Base-by-base conservation (phyloP, 345 rosid species). In the Sonneratia caseolaris region DNA sequence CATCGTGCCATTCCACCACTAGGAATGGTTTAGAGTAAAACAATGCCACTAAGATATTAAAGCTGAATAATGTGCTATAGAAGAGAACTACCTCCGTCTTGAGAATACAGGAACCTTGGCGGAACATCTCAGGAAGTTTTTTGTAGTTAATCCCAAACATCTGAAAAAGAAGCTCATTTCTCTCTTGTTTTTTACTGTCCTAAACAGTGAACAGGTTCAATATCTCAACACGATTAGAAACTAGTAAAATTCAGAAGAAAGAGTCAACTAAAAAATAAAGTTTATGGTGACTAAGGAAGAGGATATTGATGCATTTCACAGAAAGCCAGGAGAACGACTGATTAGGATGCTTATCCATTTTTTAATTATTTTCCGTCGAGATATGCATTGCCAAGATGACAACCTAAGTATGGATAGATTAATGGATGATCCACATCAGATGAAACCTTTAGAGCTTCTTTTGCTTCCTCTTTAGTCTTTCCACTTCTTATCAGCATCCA, bases 51-150 rank as follows among this genome's bases (percentile, higher is more conserved):
- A n/a, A n/a, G 64, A 57, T 53, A 53, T 16, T 21, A 8, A 57
- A n/a, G 35, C 64, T 22, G 3, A 22, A 55, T 43, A 75, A 47
- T 72, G 22, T 47, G 32, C 40, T 61, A 53, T 15, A 37, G 22
- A 57, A 66, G 53, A 72, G 27, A 65, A 68, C 73, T 59, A 94
- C 98, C 98, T 94, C 77, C 10, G 69, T 83, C 87, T 77, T 90
- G 80, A 86, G 80, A 73, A 85, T 71, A 76, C 95, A 87, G 22
- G 97, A 88, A 71, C 98, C 98, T 79, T 87, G 96, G 72, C 97
- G 97, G 77, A 88, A 88, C 79, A 91, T 77, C 68, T 78, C 84
- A 76, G 85, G 91, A 72, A 84, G 79, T 19, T 77, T 81, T 70
- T 86, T 91, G 79, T 91, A 94, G 74, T 90, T 94, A 77, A 94